phyloP scores from a whole-genome alignment of 1,284 basidiomycete species.

The Ustilago vetiveriae region DNA sequence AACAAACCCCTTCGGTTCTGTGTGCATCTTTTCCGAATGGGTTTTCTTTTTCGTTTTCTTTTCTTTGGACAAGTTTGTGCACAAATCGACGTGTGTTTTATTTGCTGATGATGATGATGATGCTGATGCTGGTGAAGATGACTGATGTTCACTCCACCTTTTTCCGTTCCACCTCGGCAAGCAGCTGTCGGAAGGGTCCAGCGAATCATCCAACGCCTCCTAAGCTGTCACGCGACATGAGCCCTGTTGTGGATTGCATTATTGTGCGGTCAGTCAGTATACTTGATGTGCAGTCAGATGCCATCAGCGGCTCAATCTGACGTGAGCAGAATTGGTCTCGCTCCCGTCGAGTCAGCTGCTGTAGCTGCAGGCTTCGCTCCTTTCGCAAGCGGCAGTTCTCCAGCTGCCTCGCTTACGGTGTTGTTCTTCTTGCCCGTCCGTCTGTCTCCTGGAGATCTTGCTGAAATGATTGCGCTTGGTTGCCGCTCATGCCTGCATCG shows the following conservation, averaged over 20 bases:
- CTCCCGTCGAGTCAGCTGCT: no score
- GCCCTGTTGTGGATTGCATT: no score
- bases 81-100: no score
- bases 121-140: no score
- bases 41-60: no score
- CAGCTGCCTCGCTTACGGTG: not conserved
- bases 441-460: no score
- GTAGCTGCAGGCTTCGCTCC: not conserved
- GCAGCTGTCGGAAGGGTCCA: not conserved
- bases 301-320: slow-evolving; percentile 5
- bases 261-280: no score
- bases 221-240: slow-evolving; percentile 13
- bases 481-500: not conserved
- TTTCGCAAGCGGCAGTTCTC: no score
- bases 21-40: not conserved
- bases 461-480: not conserved
- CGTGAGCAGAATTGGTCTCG: slow-evolving; percentile 15
- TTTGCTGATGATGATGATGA: no score
- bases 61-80: no score
- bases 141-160: slow-evolving; percentile 5
- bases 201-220: no score
- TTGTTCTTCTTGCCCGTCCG: not conserved
- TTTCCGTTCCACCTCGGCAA: not conserved
- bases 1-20: no score
- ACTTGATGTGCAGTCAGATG: not conserved